These are phyloP conservation scores for Arabidopsis arenosa DNA, from an alignment of 345 rosid genomes.

Conservation along the genomic window DNA sequence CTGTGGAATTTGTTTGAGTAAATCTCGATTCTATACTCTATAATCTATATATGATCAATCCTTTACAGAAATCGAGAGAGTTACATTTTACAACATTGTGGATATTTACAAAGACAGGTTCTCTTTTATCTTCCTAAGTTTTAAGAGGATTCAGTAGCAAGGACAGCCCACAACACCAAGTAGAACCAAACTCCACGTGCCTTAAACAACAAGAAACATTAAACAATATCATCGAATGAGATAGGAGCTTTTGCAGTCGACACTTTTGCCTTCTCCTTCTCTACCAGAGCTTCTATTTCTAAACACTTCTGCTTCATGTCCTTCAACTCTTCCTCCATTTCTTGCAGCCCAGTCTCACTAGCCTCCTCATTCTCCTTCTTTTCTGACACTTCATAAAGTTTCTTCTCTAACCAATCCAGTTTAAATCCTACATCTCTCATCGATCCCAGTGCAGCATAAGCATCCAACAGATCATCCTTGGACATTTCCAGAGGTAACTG, in stretches of 20 bases:
- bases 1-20: neutral
- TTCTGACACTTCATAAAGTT: slow-evolving; percentile 19
- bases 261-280: slow-evolving; percentile 34
- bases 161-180: neutral
- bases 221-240: slow-evolving; percentile 36
- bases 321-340: slow-evolving; percentile 35
- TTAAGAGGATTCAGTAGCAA: neutral
- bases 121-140: neutral
- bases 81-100: neutral
- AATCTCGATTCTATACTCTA: neutral
- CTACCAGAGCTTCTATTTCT: slow-evolving; percentile 23
- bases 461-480: slow-evolving; percentile 19
- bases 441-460: slow-evolving; percentile 6
- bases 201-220: neutral
- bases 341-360: neutral
- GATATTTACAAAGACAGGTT: neutral
- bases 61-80: neutral
- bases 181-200: neutral
- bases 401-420: slow-evolving; percentile 42
- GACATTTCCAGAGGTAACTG: slow-evolving; percentile 8
- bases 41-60: neutral
- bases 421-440: slow-evolving; percentile 35
- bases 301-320: slow-evolving; percentile 24
- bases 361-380: slow-evolving; percentile 18
- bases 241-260: slow-evolving; percentile 21